Conservation (phyloP, 2,329 filamentous ascomycete species). For the Botryotinia narcissicola region DNA sequence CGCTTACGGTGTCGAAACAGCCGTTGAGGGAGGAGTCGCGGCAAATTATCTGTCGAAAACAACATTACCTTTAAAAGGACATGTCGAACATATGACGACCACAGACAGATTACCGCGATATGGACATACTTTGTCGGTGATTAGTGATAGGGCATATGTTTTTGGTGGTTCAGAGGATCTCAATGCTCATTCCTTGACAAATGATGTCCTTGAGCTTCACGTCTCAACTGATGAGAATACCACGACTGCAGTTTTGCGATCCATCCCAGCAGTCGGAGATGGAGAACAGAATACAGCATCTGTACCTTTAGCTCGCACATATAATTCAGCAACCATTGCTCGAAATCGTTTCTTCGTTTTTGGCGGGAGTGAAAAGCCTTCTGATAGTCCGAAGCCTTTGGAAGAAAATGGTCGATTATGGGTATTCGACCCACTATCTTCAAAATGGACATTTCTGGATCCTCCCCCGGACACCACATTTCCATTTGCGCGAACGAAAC, state of each 20-base stretch:
- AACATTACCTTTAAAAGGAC: slow-evolving; percentile 3
- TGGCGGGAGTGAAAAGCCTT: background rate
- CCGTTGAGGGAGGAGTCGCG: slow-evolving; percentile 10
- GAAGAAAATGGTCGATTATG: slow-evolving; percentile 15
- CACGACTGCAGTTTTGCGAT: slow-evolving; percentile 10
- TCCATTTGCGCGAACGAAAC: background rate
- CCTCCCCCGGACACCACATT: slow-evolving; percentile 9
- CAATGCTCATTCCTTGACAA: background rate
- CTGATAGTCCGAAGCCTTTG: background rate
- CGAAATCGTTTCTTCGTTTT: slow-evolving; percentile 9
- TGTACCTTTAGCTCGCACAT: background rate
- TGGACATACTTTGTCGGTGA: slow-evolving; percentile 11
- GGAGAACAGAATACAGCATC: background rate
- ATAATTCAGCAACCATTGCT: slow-evolving; percentile 7
- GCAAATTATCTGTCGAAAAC: slow-evolving; percentile 14
- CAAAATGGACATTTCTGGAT: slow-evolving; percentile 8
- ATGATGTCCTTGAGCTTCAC: slow-evolving; percentile 16
- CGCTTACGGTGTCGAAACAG: slow-evolving; percentile 1
- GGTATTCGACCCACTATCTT: slow-evolving; percentile 7
- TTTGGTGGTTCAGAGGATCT: slow-evolving; percentile 1
- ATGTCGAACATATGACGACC: slow-evolving; percentile 11
- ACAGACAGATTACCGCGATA: background rate
- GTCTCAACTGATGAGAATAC: slow-evolving; percentile 9
- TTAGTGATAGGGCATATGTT: slow-evolving; percentile 16
- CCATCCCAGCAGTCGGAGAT: slow-evolving; percentile 1